Percentiles rank a stretch among this genome's conserved stretches.
phyloP scores from a whole-genome alignment of 805 yeast genomes.

The Sugiyamaella lignohabitans region DNA sequence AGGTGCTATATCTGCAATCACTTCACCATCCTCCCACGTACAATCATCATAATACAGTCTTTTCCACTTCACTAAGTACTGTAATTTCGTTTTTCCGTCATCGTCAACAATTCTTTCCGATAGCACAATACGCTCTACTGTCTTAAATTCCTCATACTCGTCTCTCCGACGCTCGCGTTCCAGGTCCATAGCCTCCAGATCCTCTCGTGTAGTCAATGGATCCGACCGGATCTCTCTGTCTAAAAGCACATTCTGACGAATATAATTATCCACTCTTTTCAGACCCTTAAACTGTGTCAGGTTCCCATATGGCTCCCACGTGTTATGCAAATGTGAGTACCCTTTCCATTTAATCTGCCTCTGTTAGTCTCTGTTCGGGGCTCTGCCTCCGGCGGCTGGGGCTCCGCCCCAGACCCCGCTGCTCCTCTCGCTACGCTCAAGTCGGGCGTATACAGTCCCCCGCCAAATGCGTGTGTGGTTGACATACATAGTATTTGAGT shows the following conservation, averaged over 20 bases:
- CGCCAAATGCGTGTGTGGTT: constrained; percentile 34
- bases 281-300: constrained; percentile 56
- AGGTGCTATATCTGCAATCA: constrained; percentile 79
- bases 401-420: too few species aligned
- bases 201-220: constrained; percentile 80
- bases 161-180: constrained; percentile 82
- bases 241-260: constrained; percentile 63
- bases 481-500: constrained; percentile 14
- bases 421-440: too few species aligned
- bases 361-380: constrained; percentile 33
- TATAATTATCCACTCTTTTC: constrained; percentile 84
- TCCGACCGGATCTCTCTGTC: constrained; percentile 76
- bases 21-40: constrained; percentile 92
- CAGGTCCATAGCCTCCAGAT: constrained; percentile 86
- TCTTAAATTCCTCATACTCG: constrained; percentile 73
- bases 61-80: constrained; percentile 89
- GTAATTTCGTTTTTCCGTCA: constrained; percentile 62
- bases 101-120: constrained; percentile 52
- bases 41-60: constrained; percentile 90
- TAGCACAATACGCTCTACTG: constrained; percentile 85
- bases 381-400: background rate
- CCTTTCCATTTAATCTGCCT: constrained; percentile 73
- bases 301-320: constrained; percentile 73
- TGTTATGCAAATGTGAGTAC: constrained; percentile 85
- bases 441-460: too few species aligned